Conservation (phyloP, 1,284 basidiomycete genomes). For the Fomes fomentarius region DNA sequence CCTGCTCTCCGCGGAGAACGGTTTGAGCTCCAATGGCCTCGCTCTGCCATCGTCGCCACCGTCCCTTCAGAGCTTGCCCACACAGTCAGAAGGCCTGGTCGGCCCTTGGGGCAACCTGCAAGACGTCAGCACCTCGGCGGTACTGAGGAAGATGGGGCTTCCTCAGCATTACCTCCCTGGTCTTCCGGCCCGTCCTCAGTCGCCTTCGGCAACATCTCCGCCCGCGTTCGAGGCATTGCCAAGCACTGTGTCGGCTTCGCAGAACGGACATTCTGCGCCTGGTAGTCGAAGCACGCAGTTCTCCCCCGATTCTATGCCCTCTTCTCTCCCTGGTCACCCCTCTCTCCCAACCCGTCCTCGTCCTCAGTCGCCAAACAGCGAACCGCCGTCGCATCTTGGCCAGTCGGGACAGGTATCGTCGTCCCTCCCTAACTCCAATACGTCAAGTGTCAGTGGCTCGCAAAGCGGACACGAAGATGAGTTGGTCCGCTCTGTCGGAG, state of each 20-base stretch:
- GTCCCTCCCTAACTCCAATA: constrained; percentile 37
- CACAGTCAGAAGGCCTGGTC: constrained; percentile 23
- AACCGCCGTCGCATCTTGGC: constrained; percentile 18
- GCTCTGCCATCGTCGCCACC: constrained; percentile 26
- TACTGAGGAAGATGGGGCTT: constrained; percentile 34
- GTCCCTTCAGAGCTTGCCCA: constrained; percentile 20
- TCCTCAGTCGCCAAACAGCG: constrained; percentile 35
- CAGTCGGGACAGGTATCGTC: background rate
- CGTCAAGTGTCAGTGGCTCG: constrained; percentile 42
- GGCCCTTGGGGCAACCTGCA: constrained; percentile 32
- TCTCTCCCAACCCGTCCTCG: constrained; percentile 37
- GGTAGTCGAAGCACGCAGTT: constrained; percentile 32
- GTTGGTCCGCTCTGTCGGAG: constrained; percentile 44
- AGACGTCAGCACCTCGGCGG: constrained; percentile 33
- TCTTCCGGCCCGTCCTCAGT: constrained; percentile 30
- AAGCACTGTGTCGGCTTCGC: constrained; percentile 22
- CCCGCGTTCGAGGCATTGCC: constrained; percentile 23
- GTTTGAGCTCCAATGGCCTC: constrained; percentile 16
- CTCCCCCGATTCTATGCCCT: constrained; percentile 34
- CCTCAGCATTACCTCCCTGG: constrained; percentile 26
- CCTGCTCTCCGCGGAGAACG: constrained; percentile 37
- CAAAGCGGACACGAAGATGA: constrained; percentile 45
- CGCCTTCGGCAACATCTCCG: constrained; percentile 28
- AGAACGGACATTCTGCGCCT: constrained; percentile 26
- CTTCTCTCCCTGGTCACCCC: constrained; percentile 33